Evolutionary conservation across 768 basidiomycete genomes (phyloP).

Genomic region (Mycena galericulata): DNA sequence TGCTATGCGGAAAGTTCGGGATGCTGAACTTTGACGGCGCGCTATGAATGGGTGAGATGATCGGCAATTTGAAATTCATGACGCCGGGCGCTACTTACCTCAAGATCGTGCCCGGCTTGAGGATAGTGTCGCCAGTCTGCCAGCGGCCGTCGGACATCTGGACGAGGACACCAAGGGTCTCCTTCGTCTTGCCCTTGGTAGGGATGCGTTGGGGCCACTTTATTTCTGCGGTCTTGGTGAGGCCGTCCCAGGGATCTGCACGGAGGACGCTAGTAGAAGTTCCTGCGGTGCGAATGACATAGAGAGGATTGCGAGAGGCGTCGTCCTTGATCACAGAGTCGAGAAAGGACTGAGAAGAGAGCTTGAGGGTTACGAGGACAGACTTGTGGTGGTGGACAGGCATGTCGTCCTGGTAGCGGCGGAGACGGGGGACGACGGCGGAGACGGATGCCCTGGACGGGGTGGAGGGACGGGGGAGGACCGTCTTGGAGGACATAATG

Average conservation of each 20-base stretch:
- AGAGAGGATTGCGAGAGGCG: constrained; percentile 63
- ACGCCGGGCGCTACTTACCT: constrained; percentile 59
- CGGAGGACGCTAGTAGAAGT: constrained; percentile 71
- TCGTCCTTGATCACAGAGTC: constrained; percentile 71
- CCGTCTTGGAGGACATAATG: constrained; percentile 40
- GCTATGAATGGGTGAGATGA: constrained; percentile 37
- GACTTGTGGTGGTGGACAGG: constrained; percentile 48
- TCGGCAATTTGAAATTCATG: too few relatives aligned
- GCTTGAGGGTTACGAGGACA: constrained; percentile 67
- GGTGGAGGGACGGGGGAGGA: constrained; percentile 34
- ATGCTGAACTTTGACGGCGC: constrained; percentile 74
- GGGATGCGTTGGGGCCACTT: constrained; percentile 72
- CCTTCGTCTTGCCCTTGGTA: constrained; percentile 63
- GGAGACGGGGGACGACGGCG: constrained; percentile 56
- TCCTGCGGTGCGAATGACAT: constrained; percentile 71
- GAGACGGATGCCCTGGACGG: constrained; percentile 41
- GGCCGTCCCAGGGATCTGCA: constrained; percentile 62
- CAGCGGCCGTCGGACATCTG: constrained; percentile 69
- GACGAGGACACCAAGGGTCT: constrained; percentile 65
- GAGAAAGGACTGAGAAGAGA: constrained; percentile 77
- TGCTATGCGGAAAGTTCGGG: constrained; percentile 68
- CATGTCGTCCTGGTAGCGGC: constrained; percentile 45
- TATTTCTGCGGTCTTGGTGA: constrained; percentile 68
- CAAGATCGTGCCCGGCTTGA: constrained; percentile 64
- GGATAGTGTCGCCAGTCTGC: constrained; percentile 68